Evolutionary conservation across 805 yeast species (phyloP), one percentile per base, ranked within the genome.

Genomic region (Kazachstania psychrophila): DNA sequence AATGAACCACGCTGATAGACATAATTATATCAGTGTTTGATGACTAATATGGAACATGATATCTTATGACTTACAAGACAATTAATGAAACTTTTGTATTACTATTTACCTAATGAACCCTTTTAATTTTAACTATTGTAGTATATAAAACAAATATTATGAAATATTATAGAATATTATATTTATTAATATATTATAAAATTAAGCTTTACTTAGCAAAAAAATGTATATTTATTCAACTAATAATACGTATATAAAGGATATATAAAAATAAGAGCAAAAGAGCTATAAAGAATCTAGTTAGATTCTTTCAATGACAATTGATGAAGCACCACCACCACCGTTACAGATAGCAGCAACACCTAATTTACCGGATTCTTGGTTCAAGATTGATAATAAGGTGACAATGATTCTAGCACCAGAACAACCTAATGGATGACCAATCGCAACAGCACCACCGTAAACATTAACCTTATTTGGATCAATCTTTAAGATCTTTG

Each of bases 321-420:
- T 69, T 18, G 97, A 79, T 39, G 95, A 81, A 34, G 96, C 97
- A 60, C 98, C 99, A 61, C 99, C 99, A 56, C 99, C 99, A 70
- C 99, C 98, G 64, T 92, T 92, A 73, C 98, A 92, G 58, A 92
- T 80, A 61, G 86, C 96, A 53, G 96, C 96, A 48, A 77, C 86
- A 61, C 99, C 99, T 49, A 78, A 62, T 67, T 80, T 85, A 51
- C 89, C 94, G 38, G 65, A 65, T 70, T 92, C 97, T 68, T 89
- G 96, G 26, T 64, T 48, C 57, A 92, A 74, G 13, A 88, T 87
- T 34, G 86, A 74, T 41, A 77, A 54, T 62, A 92, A 72, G 20
- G 98, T 92, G 48, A 85, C 88, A 40, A 92, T 75, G 54, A 92
- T 74, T 71, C 96, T 75, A 32, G 94, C 94, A 63, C 96, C 96